Conservation (phyloP, 192 early-diverging fungal species). For the Cladochytrium replicatum region DNA sequence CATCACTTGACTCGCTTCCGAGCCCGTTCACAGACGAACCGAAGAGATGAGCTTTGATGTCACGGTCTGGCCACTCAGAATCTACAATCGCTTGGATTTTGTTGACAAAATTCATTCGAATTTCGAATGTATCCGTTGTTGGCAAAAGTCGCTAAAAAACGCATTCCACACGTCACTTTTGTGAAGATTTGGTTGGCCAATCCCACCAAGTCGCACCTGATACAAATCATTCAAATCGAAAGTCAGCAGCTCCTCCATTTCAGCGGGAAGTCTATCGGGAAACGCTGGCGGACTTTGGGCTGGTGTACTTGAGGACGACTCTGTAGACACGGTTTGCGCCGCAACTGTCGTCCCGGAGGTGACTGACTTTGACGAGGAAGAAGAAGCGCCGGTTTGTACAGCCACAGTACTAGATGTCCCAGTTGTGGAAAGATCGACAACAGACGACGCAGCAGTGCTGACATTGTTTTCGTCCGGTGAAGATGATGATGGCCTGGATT, state of each 20-base stretch:
- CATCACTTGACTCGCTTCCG: conserved; percentile 72
- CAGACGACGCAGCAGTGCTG: no score
- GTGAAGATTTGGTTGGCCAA: no score
- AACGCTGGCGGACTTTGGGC: not conserved
- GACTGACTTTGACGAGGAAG: no score
- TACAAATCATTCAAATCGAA: conserved; percentile 19
- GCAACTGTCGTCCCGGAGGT: no score
- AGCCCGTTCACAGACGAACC: conserved; percentile 88
- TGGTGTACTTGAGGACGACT: no score
- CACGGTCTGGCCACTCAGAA: conserved; percentile 68
- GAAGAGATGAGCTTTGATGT: conserved; percentile 76
- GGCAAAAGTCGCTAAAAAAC: conserved; percentile 6
- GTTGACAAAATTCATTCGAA: conserved; percentile 52
- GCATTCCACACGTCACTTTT: no score
- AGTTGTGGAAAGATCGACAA: no score
- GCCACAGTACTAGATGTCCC: no score
- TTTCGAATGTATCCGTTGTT: conserved; percentile 15
- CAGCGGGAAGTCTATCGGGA: not conserved
- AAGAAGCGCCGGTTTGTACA: no score
- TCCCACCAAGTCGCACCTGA: conserved; percentile 8
- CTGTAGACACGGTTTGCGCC: no score
- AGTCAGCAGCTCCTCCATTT: conserved; percentile 9
- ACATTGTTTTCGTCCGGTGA: no score
- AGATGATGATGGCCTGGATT: no score
- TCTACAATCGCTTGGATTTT: conserved; percentile 76